Conservation (phyloP, 169 alveolate genomes). For the Plasmodium adleri region DNA sequence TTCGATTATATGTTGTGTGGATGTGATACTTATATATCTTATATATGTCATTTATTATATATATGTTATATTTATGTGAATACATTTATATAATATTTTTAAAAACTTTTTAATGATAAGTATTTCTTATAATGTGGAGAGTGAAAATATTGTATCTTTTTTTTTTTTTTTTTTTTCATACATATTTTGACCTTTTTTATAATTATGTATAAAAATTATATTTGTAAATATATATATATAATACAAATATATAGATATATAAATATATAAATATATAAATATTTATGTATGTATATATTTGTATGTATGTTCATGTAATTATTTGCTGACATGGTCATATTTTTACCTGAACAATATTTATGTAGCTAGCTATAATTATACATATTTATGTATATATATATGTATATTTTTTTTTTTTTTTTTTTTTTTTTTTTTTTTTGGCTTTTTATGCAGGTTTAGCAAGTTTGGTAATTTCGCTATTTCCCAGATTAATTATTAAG, state of each 20-base stretch:
- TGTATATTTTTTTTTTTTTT: background rate
- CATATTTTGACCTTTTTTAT: background rate
- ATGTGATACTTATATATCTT: too few species aligned
- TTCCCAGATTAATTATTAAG: conserved; percentile 61
- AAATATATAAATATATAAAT: background rate
- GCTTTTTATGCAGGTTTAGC: conserved; percentile 22
- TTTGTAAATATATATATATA: background rate
- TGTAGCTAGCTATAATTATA: background rate
- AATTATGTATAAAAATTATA: background rate
- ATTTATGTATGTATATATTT: background rate
- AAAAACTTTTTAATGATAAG: background rate
- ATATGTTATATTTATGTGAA: too few species aligned
- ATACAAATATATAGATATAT: too few species aligned
- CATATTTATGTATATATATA: background rate
- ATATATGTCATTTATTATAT: too few species aligned
- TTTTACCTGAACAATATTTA: background rate
- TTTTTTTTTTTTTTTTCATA: background rate
- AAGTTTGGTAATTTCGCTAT: conserved; percentile 73
- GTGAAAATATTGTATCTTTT: too few species aligned
- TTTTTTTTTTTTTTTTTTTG: background rate
- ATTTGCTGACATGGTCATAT: background rate
- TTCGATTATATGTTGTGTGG: too few species aligned
- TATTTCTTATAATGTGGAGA: too few species aligned
- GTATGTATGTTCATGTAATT: background rate
- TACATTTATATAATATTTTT: background rate